These are phyloP conservation scores for Vairimorpha ceranae DNA, from an alignment of 371 early-diverging fungal genomes.

Conservation along the genomic window DNA sequence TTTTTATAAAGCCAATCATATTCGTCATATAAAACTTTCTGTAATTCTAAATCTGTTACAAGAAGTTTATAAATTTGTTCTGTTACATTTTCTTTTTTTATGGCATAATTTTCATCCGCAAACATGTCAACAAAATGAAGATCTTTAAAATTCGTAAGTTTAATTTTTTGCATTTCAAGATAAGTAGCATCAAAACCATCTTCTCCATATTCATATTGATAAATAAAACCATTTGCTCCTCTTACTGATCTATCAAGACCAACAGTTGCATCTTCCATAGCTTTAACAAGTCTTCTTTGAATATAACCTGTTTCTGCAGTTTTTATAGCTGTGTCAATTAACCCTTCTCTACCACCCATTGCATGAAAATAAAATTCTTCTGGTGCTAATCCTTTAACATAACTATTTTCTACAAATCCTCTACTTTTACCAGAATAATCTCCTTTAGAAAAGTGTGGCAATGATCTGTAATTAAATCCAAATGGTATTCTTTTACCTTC, in stretches of 20 bases:
- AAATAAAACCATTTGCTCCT: conserved; percentile 77
- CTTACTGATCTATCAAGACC: conserved; percentile 94
- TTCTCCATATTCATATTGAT: conserved; percentile 93
- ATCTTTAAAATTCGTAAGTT: conserved; percentile 18
- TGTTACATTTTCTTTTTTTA: background rate
- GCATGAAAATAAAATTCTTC: conserved; percentile 99
- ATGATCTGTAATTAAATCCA: conserved; percentile 83
- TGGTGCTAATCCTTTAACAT: conserved; percentile 88
- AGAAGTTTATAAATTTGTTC: conserved; percentile 41
- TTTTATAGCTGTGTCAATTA: conserved; percentile 96
- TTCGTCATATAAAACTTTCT: conserved; percentile 31
- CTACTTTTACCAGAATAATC: conserved; percentile 89
- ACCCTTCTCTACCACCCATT: conserved; percentile 98
- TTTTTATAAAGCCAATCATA: conserved; percentile 29
- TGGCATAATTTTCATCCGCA: background rate
- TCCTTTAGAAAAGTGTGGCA: conserved; percentile 94
- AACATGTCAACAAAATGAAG: conserved; percentile 46
- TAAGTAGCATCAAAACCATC: conserved; percentile 91
- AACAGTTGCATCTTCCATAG: conserved; percentile 91
- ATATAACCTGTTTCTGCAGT: conserved; percentile 99
- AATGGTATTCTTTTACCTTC: conserved; percentile 97
- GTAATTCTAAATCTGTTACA: conserved; percentile 28
- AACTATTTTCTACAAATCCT: conserved; percentile 96
- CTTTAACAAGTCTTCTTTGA: conserved; percentile 95
- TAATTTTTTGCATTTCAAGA: conserved; percentile 73